Evolutionary conservation across 352 stramenopile genomes (phyloP).

Genomic region (Phytophthora syringae): DNA sequence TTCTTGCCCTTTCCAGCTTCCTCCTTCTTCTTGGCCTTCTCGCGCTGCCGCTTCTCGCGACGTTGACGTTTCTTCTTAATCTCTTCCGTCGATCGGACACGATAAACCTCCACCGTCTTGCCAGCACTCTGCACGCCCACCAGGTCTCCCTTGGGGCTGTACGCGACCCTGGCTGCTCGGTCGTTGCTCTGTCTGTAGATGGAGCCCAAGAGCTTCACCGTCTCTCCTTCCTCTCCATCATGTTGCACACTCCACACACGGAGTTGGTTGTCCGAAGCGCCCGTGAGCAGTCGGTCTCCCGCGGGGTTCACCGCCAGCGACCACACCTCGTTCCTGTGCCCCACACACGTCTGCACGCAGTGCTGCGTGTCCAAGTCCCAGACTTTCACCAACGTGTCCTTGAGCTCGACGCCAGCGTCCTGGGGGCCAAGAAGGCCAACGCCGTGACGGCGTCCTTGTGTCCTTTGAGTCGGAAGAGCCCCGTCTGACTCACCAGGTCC

Average conservation of each 20-base stretch:
- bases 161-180: constrained; percentile 67
- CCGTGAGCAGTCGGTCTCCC: constrained; percentile 76
- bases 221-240: constrained; percentile 39
- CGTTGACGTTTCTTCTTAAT: constrained; percentile 94
- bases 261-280: constrained; percentile 85
- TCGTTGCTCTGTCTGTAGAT: constrained; percentile 83
- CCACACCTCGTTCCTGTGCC: constrained; percentile 94
- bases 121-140: constrained; percentile 82
- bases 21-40: constrained; percentile 87
- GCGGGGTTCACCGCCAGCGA: constrained; percentile 77
- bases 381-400: constrained; percentile 94
- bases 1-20: constrained; percentile 36
- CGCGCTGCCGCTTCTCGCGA: constrained; percentile 84
- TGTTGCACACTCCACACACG: constrained; percentile 70
- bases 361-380: constrained; percentile 95
- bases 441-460: constrained; percentile 94
- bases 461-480: constrained; percentile 90
- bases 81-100: constrained; percentile 80
- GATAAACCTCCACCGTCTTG: constrained; percentile 93
- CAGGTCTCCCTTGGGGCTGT: constrained; percentile 64
- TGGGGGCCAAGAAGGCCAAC: constrained; percentile 77
- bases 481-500: constrained; percentile 92
- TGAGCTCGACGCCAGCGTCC: constrained; percentile 82
- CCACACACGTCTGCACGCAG: constrained; percentile 94
- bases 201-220: constrained; percentile 70